These are phyloP conservation scores for Suillus tomentosus DNA, from an alignment of 768 basidiomycete genomes.

Conservation along the genomic window DNA sequence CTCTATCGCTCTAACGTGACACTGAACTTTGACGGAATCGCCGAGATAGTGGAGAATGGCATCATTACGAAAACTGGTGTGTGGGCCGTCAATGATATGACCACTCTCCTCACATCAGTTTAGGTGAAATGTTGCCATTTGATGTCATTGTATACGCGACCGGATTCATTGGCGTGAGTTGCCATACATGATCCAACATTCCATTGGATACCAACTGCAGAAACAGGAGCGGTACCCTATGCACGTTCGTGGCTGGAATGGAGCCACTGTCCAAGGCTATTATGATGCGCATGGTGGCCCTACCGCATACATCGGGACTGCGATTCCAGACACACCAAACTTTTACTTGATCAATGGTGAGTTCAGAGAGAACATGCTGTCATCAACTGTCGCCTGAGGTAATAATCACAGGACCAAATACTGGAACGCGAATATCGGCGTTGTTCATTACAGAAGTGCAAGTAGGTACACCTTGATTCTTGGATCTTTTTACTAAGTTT, in stretches of 20 bases:
- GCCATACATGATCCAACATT: background rate
- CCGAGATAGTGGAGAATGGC: slow-evolving; percentile 1
- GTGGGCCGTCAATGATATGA: background rate
- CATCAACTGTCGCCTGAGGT: background rate
- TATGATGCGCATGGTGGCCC: background rate
- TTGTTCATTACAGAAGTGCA: background rate
- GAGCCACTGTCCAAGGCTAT: background rate
- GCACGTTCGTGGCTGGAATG: slow-evolving; percentile 1
- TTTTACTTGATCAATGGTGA: slow-evolving; percentile 3
- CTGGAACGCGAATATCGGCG: background rate
- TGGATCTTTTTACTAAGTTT: background rate
- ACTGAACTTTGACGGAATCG: background rate
- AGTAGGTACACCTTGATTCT: background rate
- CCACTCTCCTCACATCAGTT: background rate
- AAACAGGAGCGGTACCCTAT: background rate
- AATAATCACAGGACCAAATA: background rate
- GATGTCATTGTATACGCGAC: background rate
- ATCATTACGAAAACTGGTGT: background rate
- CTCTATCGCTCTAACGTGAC: background rate
- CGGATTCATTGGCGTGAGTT: slow-evolving; percentile 1
- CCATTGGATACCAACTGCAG: background rate
- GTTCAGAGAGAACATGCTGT: background rate
- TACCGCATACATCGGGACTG: background rate
- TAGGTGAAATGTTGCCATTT: background rate
- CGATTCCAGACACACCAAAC: background rate